These are phyloP conservation scores for Geotrichum bryndzae DNA, from an alignment of 1,139 yeast genomes.

Conservation along the genomic window DNA sequence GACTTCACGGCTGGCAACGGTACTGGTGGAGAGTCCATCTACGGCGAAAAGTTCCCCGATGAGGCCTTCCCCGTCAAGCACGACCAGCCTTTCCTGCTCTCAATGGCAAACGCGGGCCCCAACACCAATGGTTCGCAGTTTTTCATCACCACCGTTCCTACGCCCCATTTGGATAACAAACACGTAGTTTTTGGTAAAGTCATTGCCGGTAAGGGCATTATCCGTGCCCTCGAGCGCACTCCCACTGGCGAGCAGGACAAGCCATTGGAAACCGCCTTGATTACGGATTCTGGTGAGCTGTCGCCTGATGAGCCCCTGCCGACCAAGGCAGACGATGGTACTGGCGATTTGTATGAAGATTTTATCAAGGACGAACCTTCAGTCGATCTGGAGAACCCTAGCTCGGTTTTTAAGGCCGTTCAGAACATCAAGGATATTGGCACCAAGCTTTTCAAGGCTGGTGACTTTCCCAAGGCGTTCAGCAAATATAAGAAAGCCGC, in stretches of 20 bases:
- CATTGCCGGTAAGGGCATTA: slow-evolving; percentile 72
- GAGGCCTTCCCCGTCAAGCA: slow-evolving; percentile 76
- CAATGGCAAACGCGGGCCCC: slow-evolving; percentile 97
- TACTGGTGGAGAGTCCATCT: slow-evolving; percentile 91
- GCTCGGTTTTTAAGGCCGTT: slow-evolving; percentile 62
- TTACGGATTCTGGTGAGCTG: slow-evolving; percentile 75
- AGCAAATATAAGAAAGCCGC: slow-evolving; percentile 68
- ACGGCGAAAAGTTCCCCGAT: slow-evolving; percentile 93
- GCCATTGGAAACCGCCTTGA: slow-evolving; percentile 61
- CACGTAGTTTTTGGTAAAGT: slow-evolving; percentile 96
- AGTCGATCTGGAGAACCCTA: slow-evolving; percentile 54
- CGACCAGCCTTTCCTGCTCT: slow-evolving; percentile 76
- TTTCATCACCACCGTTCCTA: slow-evolving; percentile 75
- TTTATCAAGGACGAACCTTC: slow-evolving; percentile 65
- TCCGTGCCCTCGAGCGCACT: slow-evolving; percentile 67
- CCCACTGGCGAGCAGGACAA: slow-evolving; percentile 51
- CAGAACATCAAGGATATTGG: slow-evolving; percentile 70
- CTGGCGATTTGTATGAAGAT: slow-evolving; percentile 82
- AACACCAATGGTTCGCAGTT: slow-evolving; percentile 95
- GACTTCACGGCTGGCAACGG: slow-evolving; percentile 89
- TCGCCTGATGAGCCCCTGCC: slow-evolving; percentile 47
- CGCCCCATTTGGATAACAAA: slow-evolving; percentile 84
- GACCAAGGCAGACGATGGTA: slow-evolving; percentile 53
- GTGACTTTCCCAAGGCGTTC: slow-evolving; percentile 40
- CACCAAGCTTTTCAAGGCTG: slow-evolving; percentile 63